phyloP scores from a whole-genome alignment of 2,329 filamentous ascomycete species.

The Scedosporium dehoogii region DNA sequence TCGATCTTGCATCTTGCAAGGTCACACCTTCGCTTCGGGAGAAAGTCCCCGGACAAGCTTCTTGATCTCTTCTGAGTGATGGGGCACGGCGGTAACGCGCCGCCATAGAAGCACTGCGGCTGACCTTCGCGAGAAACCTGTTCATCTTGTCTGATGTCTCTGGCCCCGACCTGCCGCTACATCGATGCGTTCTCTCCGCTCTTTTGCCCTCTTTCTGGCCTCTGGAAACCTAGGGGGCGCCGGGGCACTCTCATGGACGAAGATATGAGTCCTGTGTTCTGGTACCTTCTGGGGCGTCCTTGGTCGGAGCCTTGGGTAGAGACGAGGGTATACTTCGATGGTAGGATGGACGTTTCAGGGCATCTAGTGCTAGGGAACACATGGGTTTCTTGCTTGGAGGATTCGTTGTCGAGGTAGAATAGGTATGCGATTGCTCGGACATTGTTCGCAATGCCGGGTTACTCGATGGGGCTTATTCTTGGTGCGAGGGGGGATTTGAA shows the following conservation, averaged over 20 bases:
- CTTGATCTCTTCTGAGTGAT: constrained; percentile 25
- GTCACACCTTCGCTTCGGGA: constrained; percentile 70
- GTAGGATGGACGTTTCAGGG: constrained; percentile 16
- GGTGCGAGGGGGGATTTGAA: constrained; percentile 70
- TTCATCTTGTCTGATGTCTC: constrained; percentile 34
- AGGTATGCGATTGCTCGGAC: constrained; percentile 93
- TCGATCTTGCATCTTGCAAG: constrained; percentile 16
- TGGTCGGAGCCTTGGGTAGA: background rate
- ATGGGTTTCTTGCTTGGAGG: constrained; percentile 26
- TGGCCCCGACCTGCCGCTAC: constrained; percentile 34
- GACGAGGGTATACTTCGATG: constrained; percentile 13
- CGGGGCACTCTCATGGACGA: constrained; percentile 46
- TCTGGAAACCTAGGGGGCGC: constrained; percentile 13
- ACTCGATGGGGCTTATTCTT: constrained; percentile 99
- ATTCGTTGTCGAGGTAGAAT: constrained; percentile 83
- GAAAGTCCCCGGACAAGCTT: constrained; percentile 99
- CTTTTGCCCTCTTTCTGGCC: constrained; percentile 9
- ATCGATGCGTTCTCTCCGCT: constrained; percentile 29
- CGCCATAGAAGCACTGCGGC: constrained; percentile 99
- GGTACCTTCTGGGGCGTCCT: background rate
- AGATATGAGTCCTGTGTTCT: constrained; percentile 64
- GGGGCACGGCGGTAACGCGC: constrained; percentile 84
- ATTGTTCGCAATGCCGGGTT: constrained; percentile 47
- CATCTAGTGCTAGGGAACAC: constrained; percentile 17
- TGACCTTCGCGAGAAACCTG: constrained; percentile 53